Evolutionary conservation across 805 yeast genomes (phyloP), one percentile per base, ranked within the genome.

Genomic region (Saccharomycopsis lassenensis): DNA sequence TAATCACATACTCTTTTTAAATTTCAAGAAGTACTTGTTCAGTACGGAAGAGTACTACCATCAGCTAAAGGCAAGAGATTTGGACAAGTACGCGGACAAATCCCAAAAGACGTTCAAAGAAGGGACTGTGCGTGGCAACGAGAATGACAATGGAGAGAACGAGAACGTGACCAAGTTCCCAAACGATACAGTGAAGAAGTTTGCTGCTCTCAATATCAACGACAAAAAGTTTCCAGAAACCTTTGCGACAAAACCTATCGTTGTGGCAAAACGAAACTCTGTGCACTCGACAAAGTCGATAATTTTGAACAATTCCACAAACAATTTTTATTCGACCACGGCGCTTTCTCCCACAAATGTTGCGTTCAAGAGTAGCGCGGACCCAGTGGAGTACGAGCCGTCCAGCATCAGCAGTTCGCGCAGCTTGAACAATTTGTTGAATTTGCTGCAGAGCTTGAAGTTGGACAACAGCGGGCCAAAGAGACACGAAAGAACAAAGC

Each of bases 31-130:
- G 25, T 42, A 39, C 28, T 16, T 42, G 5, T 42, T 39, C 23
- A 39, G 39, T 18, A 25, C 29, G 8, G 27, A 39, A 31, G 36
- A 40, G n/a, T 42, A 39, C 30, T 42, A 36, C 33, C 46, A 42
- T 28, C 46, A 42, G 26, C 36, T 29, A 25, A 37, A 40, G 20
- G 24, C 32, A 2, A 39, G 42, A 8, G 39, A 30, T 16, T 24
- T 15, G 4, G 34, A 29, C 18, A 36, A 36, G 11, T 24, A 36
- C 8, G 31, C 29, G 14, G 30, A 25, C 11, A 20, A 20, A 11
- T 15, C 18, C 10, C 14, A 7, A 3, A 33, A 22, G 7, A n/a
- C 6, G 7, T 8, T 14, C 14, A 24, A 11, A 12, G 19, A 15
- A 17, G 31, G 15, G 8, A 29, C 16, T 29, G 10, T 12, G 14